Percentiles rank a stretch among this genome's conserved stretches.
These are phyloP conservation scores for Penicillium sp. DNA, from an alignment of 2,329 filamentous ascomycete genomes.

Conservation along the genomic window DNA sequence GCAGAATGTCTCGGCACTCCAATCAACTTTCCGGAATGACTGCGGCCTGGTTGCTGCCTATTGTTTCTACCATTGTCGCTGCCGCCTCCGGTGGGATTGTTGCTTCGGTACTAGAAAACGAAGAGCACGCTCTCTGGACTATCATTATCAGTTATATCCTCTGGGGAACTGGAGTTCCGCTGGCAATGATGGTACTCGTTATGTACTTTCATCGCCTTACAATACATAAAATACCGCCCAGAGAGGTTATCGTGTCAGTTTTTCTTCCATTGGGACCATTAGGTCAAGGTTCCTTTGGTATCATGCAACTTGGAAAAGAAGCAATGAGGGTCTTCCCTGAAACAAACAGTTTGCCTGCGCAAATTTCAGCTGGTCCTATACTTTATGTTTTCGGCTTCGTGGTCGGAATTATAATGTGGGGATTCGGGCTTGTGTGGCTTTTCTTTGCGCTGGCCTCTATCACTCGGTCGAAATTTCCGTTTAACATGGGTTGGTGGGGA, in stretches of 20 bases:
- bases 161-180: slow-evolving; percentile 62
- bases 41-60: slow-evolving; percentile 63
- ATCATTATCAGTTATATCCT: slow-evolving; percentile 64
- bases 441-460: slow-evolving; percentile 37
- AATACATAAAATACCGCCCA: slow-evolving; percentile 63
- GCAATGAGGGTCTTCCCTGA: slow-evolving; percentile 35
- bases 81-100: slow-evolving; percentile 62
- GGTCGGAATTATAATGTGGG: slow-evolving; percentile 36
- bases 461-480: slow-evolving; percentile 46
- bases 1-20: slow-evolving; percentile 10
- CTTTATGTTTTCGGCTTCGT: slow-evolving; percentile 34
- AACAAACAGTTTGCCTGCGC: slow-evolving; percentile 23
- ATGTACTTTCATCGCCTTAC: slow-evolving; percentile 68
- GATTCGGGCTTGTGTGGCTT: slow-evolving; percentile 37
- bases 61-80: slow-evolving; percentile 65
- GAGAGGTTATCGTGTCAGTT: slow-evolving; percentile 64
- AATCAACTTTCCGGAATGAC: slow-evolving; percentile 56
- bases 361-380: slow-evolving; percentile 24
- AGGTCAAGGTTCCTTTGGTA: slow-evolving; percentile 62
- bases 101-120: slow-evolving; percentile 56
- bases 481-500: slow-evolving; percentile 63
- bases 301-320: slow-evolving; percentile 51
- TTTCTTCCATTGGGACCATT: slow-evolving; percentile 67
- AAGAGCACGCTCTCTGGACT: slow-evolving; percentile 58
- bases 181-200: slow-evolving; percentile 62